phyloP scores from a whole-genome alignment of 345 rosid species.

The Salix brachista region DNA sequence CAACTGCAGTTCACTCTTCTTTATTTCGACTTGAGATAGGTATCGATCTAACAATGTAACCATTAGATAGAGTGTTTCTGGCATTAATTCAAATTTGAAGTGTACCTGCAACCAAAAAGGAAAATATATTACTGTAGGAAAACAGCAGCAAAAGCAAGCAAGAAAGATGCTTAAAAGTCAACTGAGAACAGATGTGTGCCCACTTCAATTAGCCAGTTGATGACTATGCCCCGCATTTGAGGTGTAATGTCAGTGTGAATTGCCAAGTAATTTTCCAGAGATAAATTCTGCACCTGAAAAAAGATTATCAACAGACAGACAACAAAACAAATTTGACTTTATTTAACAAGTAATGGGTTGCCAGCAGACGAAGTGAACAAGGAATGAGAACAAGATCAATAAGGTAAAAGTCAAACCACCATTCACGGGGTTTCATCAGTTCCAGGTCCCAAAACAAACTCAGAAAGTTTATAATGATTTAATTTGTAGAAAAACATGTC shows the following conservation, averaged over 20 bases:
- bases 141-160: neutral
- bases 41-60: slow-evolving; percentile 66
- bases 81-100: slow-evolving; percentile 79
- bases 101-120: slow-evolving; percentile 59
- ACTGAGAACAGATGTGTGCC: slow-evolving; percentile 2
- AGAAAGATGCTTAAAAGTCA: slow-evolving; percentile 9
- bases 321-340: neutral
- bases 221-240: slow-evolving; percentile 73
- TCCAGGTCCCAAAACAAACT: neutral
- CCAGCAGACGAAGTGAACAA: neutral
- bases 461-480: neutral
- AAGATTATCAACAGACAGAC: neutral
- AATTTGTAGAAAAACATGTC: neutral
- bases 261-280: slow-evolving; percentile 55
- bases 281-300: slow-evolving; percentile 54
- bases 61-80: slow-evolving; percentile 87
- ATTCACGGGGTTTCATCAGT: neutral
- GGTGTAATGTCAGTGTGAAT: slow-evolving; percentile 59
- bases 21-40: slow-evolving; percentile 69
- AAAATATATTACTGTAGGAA: slow-evolving; percentile 2
- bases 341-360: neutral
- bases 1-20: slow-evolving; percentile 81
- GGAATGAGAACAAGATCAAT: neutral
- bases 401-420: neutral
- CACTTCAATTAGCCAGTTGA: slow-evolving; percentile 98